Evolutionary conservation across 208 protist genomes (phyloP).

Genomic region (Wallacemonas sp.): DNA sequence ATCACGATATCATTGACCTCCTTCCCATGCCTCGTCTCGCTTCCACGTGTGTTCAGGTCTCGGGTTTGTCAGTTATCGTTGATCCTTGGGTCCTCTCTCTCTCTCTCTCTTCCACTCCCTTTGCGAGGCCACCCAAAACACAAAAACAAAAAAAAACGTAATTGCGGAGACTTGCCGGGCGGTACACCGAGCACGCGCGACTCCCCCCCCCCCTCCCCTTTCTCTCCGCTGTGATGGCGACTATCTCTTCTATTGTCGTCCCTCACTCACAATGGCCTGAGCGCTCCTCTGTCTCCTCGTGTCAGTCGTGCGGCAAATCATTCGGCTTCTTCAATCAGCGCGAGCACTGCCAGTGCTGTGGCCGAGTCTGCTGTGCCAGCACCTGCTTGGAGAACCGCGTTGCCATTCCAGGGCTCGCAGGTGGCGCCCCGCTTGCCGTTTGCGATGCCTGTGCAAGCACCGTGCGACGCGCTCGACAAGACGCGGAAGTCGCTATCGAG

Average conservation of each 20-base stretch:
- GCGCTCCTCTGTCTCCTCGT: conserved; percentile 23
- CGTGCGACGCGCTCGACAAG: conserved; percentile 37
- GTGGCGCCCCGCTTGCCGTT: conserved; percentile 38
- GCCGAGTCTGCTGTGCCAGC: conserved; percentile 47
- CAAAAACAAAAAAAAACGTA: no score
- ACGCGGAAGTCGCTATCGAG: conserved; percentile 47
- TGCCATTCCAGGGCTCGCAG: conserved; percentile 39
- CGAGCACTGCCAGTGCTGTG: conserved; percentile 60
- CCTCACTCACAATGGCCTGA: conserved; percentile 43
- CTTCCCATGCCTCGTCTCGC: no score
- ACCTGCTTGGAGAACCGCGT: conserved; percentile 41
- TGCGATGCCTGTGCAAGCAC: conserved; percentile 47
- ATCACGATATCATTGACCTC: no score
- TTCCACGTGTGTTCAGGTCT: no score
- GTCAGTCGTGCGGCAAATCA: conserved; percentile 45
- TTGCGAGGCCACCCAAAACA: no score
- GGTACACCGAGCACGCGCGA: no score
- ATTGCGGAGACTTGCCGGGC: no score
- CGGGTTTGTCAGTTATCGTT: no score
- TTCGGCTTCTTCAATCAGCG: conserved; percentile 40
- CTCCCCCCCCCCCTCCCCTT: no score
- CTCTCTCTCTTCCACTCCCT: no score
- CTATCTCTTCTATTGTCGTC: conserved; percentile 16
- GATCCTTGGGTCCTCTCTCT: no score
- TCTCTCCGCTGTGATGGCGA: no score